phyloP scores from a whole-genome alignment of 352 stramenopile genomes.

The Phytopythium kandeliae region DNA sequence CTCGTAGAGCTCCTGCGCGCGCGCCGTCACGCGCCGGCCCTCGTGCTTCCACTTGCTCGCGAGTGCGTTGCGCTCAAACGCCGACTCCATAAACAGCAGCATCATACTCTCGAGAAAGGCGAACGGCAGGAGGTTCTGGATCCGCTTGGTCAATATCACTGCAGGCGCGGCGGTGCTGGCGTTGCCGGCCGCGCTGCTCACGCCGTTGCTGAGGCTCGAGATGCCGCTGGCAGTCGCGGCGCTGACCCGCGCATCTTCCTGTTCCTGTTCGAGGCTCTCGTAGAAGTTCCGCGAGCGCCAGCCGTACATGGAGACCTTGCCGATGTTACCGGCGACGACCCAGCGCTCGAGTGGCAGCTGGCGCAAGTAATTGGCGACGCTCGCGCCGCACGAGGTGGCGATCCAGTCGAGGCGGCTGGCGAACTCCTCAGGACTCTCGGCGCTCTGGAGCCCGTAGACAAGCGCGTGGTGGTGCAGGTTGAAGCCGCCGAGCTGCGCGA shows the following conservation, averaged over 20 bases:
- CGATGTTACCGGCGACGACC: constrained; percentile 37
- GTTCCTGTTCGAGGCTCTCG: constrained; percentile 23
- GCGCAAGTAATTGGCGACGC: constrained; percentile 30
- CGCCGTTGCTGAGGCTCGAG: neutral
- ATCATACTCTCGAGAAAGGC: constrained; percentile 42
- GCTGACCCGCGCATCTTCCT: constrained; percentile 8
- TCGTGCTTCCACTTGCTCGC: constrained; percentile 31
- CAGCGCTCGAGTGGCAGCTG: constrained; percentile 43
- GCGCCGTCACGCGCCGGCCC: constrained; percentile 33
- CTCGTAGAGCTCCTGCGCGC: constrained; percentile 49
- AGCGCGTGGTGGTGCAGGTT: constrained; percentile 42
- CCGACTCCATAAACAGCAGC: constrained; percentile 30
- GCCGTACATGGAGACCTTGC: constrained; percentile 35
- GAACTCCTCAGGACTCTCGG: constrained; percentile 37
- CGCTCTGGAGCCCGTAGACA: constrained; percentile 43
- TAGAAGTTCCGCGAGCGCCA: constrained; percentile 47
- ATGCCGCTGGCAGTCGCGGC: neutral
- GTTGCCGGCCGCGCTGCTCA: neutral
- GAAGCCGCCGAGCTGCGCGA: constrained; percentile 30
- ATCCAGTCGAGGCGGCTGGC: constrained; percentile 53
- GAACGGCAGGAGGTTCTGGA: constrained; percentile 34
- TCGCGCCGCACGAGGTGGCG: constrained; percentile 30
- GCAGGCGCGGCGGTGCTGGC: neutral
- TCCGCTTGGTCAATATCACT: neutral
- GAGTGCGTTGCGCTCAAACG: constrained; percentile 30